A percentile compares a stretch with the other conserved stretches of the same genome.
phyloP scores from a whole-genome alignment of 73 alveolate species.

The Paramecium caudatum region DNA sequence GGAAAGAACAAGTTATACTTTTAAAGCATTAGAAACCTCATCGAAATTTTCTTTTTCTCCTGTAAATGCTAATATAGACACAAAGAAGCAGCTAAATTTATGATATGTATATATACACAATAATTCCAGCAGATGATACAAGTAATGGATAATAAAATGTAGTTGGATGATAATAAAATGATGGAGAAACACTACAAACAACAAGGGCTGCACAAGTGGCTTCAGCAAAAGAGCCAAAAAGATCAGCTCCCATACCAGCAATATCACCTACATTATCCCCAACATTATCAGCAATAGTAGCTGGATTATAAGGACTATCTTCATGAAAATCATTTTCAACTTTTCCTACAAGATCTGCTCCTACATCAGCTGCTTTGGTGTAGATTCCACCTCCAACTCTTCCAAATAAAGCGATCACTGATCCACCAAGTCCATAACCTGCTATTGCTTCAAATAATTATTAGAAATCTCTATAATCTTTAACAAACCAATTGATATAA shows the following conservation, averaged over 20 bases:
- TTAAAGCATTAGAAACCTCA: conserved; percentile 81
- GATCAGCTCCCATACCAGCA: conserved; percentile 99
- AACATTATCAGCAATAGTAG: conserved; percentile 98
- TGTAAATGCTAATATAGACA: conserved; percentile 58
- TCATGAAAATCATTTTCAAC: conserved; percentile 91
- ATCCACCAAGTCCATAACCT: conserved; percentile 97
- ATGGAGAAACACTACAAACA: conserved; percentile 89
- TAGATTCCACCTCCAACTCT: conserved; percentile 99
- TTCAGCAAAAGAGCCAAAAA: conserved; percentile 98
- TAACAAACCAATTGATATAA: conserved; percentile 81
- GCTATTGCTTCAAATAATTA: conserved; percentile 89
- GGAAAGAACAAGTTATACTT: conserved; percentile 82
- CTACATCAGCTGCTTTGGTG: conserved; percentile 98
- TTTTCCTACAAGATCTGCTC: conserved; percentile 96
- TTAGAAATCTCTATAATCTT: conserved; percentile 77
- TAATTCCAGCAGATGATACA: conserved; percentile 88
- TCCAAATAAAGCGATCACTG: conserved; percentile 96
- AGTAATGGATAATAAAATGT: conserved; percentile 88
- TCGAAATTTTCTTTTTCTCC: conserved; percentile 78
- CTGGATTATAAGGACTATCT: conserved; percentile 97
- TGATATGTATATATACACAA: conserved; percentile 13
- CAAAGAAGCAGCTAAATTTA: background rate
- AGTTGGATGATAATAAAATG: conserved; percentile 75
- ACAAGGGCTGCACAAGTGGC: conserved; percentile 97
- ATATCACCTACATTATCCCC: conserved; percentile 98